phyloP scores from a whole-genome alignment of 1,284 basidiomycete genomes.

The Trichosporon ovoides region DNA sequence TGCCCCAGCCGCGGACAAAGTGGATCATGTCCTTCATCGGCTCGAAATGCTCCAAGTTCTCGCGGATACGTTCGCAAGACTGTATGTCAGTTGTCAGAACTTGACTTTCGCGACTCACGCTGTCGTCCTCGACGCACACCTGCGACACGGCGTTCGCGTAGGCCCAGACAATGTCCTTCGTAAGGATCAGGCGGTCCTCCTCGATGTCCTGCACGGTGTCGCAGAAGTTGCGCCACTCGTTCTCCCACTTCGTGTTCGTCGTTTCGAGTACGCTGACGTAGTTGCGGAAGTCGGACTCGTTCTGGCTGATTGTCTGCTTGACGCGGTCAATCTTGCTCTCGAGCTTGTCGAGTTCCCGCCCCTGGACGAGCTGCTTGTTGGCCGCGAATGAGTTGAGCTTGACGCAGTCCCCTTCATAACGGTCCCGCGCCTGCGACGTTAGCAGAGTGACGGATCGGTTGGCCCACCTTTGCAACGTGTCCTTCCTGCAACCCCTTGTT shows the following conservation, averaged over 20 bases:
- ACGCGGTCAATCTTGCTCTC: slow-evolving; percentile 80
- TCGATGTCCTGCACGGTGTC: slow-evolving; percentile 92
- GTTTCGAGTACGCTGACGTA: slow-evolving; percentile 76
- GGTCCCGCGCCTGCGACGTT: slow-evolving; percentile 64
- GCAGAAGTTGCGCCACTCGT: slow-evolving; percentile 88
- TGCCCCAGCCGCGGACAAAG: slow-evolving; percentile 78
- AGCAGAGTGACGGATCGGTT: too few species aligned
- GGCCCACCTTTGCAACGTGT: slow-evolving; percentile 63
- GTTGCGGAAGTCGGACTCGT: slow-evolving; percentile 86
- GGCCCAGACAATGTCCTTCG: slow-evolving; percentile 92
- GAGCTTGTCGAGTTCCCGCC: slow-evolving; percentile 88
- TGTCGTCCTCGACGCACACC: slow-evolving; percentile 92
- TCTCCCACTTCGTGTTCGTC: slow-evolving; percentile 82
- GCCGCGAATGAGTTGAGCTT: slow-evolving; percentile 94
- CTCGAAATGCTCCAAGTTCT: slow-evolving; percentile 76
- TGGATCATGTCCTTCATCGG: slow-evolving; percentile 74
- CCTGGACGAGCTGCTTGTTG: slow-evolving; percentile 86
- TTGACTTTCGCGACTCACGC: slow-evolving; percentile 56
- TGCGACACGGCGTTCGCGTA: slow-evolving; percentile 94
- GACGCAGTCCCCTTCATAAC: slow-evolving; percentile 90
- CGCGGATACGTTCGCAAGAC: slow-evolving; percentile 82
- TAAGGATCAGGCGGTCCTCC: slow-evolving; percentile 86
- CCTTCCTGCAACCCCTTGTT: slow-evolving; percentile 75
- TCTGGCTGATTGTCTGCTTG: slow-evolving; percentile 78
- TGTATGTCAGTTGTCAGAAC: slow-evolving; percentile 40